Base-by-base conservation (phyloP, 345 rosid genomes). In the Gossypium rotundifolium region DNA sequence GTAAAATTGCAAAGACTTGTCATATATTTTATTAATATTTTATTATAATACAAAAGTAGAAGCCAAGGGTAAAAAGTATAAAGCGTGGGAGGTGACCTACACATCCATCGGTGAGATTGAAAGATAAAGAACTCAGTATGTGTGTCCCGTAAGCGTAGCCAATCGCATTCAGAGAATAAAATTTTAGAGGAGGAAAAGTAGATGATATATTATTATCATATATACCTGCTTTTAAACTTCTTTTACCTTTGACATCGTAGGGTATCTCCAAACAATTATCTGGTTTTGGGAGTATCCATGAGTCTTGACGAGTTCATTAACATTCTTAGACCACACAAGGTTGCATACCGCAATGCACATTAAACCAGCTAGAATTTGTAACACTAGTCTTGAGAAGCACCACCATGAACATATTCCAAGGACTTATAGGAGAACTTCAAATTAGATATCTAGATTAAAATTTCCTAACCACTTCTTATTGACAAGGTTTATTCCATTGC, bases 71-170 rank as follows among this genome's bases (percentile, higher is more conserved):
- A 33, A 33, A 33, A 64, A 44, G 23, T 40, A 29, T 57, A 9
- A 14, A 63, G 68, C 20, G 20, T 22, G 16, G 25, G 57, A n/a
- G 10, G 75, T 46, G 65, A 58, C 77, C 44, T 84, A 93, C 99
- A 94, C 93, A 97, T 78, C 99, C 99, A 75, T 96, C 99, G 99
- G 99, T 72, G 99, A 96, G 65, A 93, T 91, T 10, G 99, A 98
- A 79, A 96, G 99, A 85, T 91, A 96, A 74, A 96, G 98, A 74
- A 96, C 99, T 72, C 99, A 84, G 74, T 77, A 90, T 14, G 99
- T 80, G 76, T 96, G 99, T 20, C 98, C 99, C 0, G 97, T 96
- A 27, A 96, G 99, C 72, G 97, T 91, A 65, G 97, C 99, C 85
- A 96, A 82, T 98, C 93, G 89, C 79, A 84, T 9, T 5, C 62